Percentiles rank a stretch among this genome's conserved stretches.
phyloP scores from a whole-genome alignment of 306 rosid species.

The Corylus americana region DNA sequence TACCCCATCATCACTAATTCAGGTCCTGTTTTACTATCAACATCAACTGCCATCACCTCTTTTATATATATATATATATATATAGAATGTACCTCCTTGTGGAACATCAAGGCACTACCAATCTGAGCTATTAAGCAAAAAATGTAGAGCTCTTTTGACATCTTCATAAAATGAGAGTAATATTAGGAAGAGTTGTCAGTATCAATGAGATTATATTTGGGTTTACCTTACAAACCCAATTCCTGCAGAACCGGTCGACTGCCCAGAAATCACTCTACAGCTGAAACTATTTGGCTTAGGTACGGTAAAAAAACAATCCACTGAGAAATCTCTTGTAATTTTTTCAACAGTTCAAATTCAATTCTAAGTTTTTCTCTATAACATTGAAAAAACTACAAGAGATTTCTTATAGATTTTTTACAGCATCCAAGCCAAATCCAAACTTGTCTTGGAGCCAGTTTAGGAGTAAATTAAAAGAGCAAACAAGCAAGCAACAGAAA shows the following conservation, averaged over 20 bases:
- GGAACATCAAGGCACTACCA: background rate
- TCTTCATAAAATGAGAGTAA: background rate
- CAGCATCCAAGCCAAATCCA: no score
- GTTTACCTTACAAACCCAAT: background rate
- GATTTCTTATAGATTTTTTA: no score
- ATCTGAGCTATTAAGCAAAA: background rate
- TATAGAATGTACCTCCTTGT: background rate
- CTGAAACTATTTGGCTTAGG: slow-evolving; percentile 7
- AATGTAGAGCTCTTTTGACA: background rate
- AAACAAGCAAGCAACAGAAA: slow-evolving; percentile 8
- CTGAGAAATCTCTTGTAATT: no score
- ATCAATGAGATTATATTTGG: background rate
- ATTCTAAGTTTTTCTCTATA: no score
- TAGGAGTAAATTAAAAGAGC: slow-evolving; percentile 5
- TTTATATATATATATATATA: no score
- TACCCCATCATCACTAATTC: no score
- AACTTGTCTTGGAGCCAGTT: slow-evolving; percentile 5
- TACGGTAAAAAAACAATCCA: no score
- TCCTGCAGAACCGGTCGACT: background rate
- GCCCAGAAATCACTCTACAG: slow-evolving; percentile 14
- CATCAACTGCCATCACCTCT: background rate
- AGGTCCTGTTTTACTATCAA: no score
- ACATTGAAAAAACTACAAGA: no score
- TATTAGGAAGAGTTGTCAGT: background rate
- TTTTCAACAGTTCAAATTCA: no score